These are phyloP conservation scores for Beta corolliflora DNA, from an alignment of 179 eudicot species.

Conservation along the genomic window DNA sequence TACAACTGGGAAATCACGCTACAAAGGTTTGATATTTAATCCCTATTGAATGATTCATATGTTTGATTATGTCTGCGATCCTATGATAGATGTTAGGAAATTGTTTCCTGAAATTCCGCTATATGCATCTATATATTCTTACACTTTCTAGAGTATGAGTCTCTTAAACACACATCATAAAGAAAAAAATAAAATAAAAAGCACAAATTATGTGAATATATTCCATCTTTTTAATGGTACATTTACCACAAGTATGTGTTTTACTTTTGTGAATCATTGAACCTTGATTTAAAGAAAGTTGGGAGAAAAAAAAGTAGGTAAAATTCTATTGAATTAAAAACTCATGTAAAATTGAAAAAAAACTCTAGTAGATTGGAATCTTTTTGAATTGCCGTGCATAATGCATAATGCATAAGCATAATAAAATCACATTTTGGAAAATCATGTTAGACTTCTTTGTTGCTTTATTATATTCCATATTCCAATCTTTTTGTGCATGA, in stretches of 20 bases:
- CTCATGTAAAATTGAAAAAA: too few relatives aligned
- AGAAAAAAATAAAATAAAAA: too few relatives aligned
- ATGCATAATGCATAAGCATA: not conserved
- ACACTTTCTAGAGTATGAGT: not conserved
- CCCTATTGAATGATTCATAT: too few relatives aligned
- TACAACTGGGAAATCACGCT: too few relatives aligned
- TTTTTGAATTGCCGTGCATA: not conserved
- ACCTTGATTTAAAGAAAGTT: not conserved
- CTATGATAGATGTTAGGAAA: too few relatives aligned
- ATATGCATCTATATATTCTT: too few relatives aligned
- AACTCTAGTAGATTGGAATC: constrained; percentile 9
- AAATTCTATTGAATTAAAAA: too few relatives aligned
- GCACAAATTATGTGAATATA: not conserved
- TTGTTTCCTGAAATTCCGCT: too few relatives aligned
- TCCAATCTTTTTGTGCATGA: constrained; percentile 4
- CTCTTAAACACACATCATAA: too few relatives aligned
- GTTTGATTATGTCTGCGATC: too few relatives aligned
- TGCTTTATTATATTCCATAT: constrained; percentile 24
- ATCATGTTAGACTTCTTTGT: not conserved
- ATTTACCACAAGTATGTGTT: constrained; percentile 2
- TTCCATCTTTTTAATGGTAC: not conserved
- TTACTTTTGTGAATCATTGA: constrained; percentile 6
- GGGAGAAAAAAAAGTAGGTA: not conserved
- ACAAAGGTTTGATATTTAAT: too few relatives aligned
- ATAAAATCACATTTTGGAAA: not conserved